These are phyloP conservation scores for Phaeosphaeria sp. DNA, from an alignment of 2,329 filamentous ascomycete genomes.

Conservation along the genomic window DNA sequence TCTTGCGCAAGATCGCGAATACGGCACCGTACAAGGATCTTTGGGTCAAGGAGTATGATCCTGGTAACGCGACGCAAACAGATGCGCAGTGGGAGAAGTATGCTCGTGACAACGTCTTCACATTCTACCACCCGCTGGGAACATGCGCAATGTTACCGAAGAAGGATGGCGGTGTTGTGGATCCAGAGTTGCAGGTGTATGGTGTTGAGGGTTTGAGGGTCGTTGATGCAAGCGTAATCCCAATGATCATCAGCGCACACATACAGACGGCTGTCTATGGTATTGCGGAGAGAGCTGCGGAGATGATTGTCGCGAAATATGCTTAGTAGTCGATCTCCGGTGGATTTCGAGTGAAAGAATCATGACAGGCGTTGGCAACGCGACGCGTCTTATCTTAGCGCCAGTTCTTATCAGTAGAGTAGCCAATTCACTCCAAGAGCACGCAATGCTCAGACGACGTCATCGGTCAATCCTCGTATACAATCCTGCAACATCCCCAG, in stretches of 20 bases:
- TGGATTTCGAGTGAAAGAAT: not conserved
- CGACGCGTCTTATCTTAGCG: slow-evolving; percentile 4
- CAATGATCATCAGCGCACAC: slow-evolving; percentile 24
- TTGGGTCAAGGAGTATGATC: slow-evolving; percentile 34
- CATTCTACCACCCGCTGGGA: slow-evolving; percentile 39
- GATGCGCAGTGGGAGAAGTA: slow-evolving; percentile 30
- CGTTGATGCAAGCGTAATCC: slow-evolving; percentile 34
- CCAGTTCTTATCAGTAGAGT: not conserved
- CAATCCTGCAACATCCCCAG: not conserved
- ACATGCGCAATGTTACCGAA: slow-evolving; percentile 39
- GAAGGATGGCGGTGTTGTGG: slow-evolving; percentile 25
- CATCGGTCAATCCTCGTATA: not conserved
- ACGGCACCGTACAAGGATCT: slow-evolving; percentile 31
- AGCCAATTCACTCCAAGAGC: not conserved
- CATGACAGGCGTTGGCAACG: not conserved
- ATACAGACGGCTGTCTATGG: slow-evolving; percentile 34
- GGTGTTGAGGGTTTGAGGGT: slow-evolving; percentile 25
- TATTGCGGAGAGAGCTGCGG: slow-evolving; percentile 33
- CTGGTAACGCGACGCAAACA: slow-evolving; percentile 24
- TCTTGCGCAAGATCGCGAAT: slow-evolving; percentile 32
- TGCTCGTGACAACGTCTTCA: slow-evolving; percentile 16
- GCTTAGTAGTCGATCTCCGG: not conserved
- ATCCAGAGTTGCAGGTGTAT: slow-evolving; percentile 24
- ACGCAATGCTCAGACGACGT: slow-evolving; percentile 7
- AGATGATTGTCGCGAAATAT: slow-evolving; percentile 19